These are phyloP conservation scores for Dothistroma pini DNA, from an alignment of 2,329 filamentous ascomycete genomes.

Conservation along the genomic window DNA sequence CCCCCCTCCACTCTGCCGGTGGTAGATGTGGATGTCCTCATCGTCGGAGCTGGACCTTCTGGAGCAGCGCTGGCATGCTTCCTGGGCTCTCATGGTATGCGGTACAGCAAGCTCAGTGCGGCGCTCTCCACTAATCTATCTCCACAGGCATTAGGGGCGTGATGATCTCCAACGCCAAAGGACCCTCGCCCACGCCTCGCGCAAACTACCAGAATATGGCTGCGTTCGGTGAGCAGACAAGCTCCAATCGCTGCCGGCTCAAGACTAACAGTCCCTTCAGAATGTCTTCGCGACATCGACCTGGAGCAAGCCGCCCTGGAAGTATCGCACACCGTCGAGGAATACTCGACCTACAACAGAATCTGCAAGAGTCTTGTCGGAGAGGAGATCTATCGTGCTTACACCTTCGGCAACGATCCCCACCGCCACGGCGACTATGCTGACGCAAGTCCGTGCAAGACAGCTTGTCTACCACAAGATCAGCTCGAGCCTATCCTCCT, in stretches of 20 bases:
- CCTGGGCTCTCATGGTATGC: constrained; percentile 2
- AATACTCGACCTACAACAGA: constrained; percentile 4
- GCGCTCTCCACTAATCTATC: neutral
- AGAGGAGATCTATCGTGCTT: constrained; percentile 7
- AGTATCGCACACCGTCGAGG: neutral
- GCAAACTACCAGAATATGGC: constrained; percentile 9
- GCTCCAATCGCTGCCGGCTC: neutral
- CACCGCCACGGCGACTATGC: constrained; percentile 7
- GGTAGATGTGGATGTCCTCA: constrained; percentile 6
- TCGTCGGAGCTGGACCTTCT: constrained; percentile 6
- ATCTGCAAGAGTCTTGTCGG: constrained; percentile 7
- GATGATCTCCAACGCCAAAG: constrained; percentile 4
- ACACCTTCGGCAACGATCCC: constrained; percentile 6
- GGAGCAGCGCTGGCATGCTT: constrained; percentile 6
- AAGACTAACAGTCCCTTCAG: neutral
- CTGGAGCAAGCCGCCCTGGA: constrained; percentile 1
- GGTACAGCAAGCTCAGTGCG: neutral
- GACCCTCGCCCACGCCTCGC: neutral
- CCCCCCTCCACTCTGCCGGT: neutral
- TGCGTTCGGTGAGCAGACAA: neutral
- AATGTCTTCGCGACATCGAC: constrained; percentile 6
- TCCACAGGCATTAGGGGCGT: constrained; percentile 1
- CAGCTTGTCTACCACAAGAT: neutral
- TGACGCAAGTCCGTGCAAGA: constrained; percentile 7
- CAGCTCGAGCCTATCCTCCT: constrained; percentile 6